Evolutionary conservation across 345 rosid genomes (phyloP).

Genomic region (Aquilaria sinensis): DNA sequence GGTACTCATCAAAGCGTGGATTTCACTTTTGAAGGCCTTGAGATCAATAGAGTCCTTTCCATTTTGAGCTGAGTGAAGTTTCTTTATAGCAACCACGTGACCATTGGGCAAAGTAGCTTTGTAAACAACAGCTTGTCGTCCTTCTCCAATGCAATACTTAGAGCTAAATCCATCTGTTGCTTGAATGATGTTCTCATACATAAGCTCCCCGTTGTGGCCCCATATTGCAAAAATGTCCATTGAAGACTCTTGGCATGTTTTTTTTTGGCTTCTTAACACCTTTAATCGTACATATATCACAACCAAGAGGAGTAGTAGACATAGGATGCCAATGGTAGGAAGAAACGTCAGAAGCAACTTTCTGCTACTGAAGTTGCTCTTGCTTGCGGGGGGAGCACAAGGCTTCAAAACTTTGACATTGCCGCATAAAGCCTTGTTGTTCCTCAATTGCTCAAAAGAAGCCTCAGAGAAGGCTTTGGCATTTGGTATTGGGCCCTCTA

Average conservation of each 20-base stretch:
- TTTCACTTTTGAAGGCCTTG: constrained; percentile 8
- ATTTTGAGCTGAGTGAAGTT: constrained; percentile 2
- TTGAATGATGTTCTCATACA: constrained; percentile 5
- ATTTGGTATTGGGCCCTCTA: constrained; percentile 20
- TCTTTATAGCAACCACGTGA: constrained; percentile 12
- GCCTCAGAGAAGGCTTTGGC: not conserved
- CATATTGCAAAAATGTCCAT: not conserved
- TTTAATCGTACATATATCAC: constrained; percentile 4
- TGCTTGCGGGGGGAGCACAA: not conserved
- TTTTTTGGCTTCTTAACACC: not conserved
- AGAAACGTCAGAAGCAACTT: constrained; percentile 5
- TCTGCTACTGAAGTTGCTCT: constrained; percentile 7
- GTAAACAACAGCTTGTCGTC: constrained; percentile 11
- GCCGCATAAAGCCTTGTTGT: not conserved
- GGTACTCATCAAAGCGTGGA: not conserved
- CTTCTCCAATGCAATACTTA: constrained; percentile 7
- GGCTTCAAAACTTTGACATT: not conserved
- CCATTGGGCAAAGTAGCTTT: constrained; percentile 5
- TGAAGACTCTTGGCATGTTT: not conserved
- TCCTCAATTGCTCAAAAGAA: not conserved
- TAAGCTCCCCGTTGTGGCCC: not conserved
- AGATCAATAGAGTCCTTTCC: not conserved
- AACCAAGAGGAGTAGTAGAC: constrained; percentile 14
- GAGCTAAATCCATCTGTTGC: constrained; percentile 9
- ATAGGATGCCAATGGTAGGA: not conserved